phyloP scores from a whole-genome alignment of 768 basidiomycete genomes.

The Termitomyces heimii region DNA sequence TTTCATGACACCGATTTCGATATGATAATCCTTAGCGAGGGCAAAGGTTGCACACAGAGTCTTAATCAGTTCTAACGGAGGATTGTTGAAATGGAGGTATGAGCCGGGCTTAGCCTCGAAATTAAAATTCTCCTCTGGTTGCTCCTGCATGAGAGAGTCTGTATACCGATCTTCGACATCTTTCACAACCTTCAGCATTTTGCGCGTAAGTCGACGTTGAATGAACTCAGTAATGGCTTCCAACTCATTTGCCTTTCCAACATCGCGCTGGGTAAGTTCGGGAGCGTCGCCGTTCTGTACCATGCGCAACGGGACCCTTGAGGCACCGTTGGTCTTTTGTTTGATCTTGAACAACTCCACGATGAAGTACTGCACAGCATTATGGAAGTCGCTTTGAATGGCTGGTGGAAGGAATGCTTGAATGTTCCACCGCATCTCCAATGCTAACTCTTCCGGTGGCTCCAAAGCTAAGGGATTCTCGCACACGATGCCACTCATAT shows the following conservation, averaged over 20 bases:
- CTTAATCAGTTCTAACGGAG: conserved; percentile 86
- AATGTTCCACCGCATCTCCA: conserved; percentile 93
- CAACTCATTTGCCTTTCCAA: conserved; percentile 60
- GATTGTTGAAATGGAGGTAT: conserved; percentile 71
- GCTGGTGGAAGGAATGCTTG: conserved; percentile 80
- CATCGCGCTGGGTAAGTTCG: conserved; percentile 61
- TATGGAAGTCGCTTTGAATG: conserved; percentile 71
- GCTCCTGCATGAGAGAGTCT: conserved; percentile 52
- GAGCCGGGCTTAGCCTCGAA: conserved; percentile 91
- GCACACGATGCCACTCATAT: conserved; percentile 86
- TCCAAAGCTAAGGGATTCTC: conserved; percentile 68
- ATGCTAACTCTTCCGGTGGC: conserved; percentile 58
- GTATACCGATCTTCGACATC: conserved; percentile 55
- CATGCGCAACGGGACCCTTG: conserved; percentile 66
- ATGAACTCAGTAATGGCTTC: conserved; percentile 74
- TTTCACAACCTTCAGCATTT: conserved; percentile 65
- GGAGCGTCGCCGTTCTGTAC: conserved; percentile 59
- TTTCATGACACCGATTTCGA: conserved; percentile 86
- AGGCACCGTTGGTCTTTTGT: conserved; percentile 51
- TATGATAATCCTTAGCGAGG: conserved; percentile 72
- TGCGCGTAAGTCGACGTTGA: conserved; percentile 72
- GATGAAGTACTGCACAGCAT: conserved; percentile 76
- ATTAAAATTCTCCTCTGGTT: conserved; percentile 47
- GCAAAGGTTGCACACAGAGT: conserved; percentile 76
- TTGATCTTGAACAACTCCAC: conserved; percentile 76